These are phyloP conservation scores for Scutellaria galericulata DNA, from an alignment of 257 asterid genomes.

Conservation along the genomic window DNA sequence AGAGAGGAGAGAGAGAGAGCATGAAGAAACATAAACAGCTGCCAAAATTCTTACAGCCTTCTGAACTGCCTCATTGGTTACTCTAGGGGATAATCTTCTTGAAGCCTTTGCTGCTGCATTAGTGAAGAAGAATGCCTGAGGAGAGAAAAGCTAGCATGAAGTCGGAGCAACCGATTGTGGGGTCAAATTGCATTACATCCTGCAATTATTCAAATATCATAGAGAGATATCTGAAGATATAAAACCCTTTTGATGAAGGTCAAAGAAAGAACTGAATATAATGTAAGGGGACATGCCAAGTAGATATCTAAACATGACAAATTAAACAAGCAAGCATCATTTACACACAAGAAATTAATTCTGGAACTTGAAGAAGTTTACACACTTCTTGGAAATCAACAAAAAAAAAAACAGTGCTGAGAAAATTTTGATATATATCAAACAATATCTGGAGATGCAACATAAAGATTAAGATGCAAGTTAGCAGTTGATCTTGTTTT, in stretches of 20 bases:
- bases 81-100: conserved; percentile 74
- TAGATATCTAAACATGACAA: neutral
- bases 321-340: neutral
- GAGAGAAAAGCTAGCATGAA: neutral
- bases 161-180: conserved; percentile 11
- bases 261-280: neutral
- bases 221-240: neutral
- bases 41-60: conserved; percentile 66
- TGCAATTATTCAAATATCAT: conserved; percentile 12
- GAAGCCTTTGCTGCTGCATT: conserved; percentile 83
- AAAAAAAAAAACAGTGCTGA: too few relatives aligned
- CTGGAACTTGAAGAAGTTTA: too few relatives aligned
- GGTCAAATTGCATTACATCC: neutral
- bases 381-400: too few relatives aligned
- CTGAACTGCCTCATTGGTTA: conserved; percentile 74
- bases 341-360: too few relatives aligned
- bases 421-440: too few relatives aligned
- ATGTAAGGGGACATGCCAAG: neutral
- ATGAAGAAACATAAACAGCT: neutral
- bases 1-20: too few relatives aligned
- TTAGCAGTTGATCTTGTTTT: too few relatives aligned
- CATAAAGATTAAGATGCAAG: too few relatives aligned
- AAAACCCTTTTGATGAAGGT: neutral
- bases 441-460: too few relatives aligned
- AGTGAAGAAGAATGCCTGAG: conserved; percentile 67